Conservation (phyloP, 2,329 filamentous ascomycete species). For the Scleromitrula shiraiana region DNA sequence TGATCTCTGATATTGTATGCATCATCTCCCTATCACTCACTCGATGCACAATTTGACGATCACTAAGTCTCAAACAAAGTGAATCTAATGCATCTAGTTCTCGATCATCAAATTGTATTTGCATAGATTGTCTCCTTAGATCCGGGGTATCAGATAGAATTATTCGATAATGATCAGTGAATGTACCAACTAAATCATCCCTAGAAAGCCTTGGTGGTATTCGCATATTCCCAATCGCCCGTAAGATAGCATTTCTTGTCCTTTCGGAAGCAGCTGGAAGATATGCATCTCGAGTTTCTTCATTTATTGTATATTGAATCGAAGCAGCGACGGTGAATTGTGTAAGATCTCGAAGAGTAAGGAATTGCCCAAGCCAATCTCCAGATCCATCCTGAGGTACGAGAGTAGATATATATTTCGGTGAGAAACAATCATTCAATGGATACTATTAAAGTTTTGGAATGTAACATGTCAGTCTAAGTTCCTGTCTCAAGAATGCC, state of each 20-base stretch:
- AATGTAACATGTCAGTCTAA: background rate
- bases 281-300: slow-evolving; percentile 30
- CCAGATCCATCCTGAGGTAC: slow-evolving; percentile 26
- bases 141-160: slow-evolving; percentile 34
- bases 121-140: slow-evolving; percentile 22
- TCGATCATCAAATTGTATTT: slow-evolving; percentile 27
- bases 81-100: slow-evolving; percentile 33
- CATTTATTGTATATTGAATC: slow-evolving; percentile 32
- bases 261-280: slow-evolving; percentile 30
- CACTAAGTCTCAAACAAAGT: slow-evolving; percentile 29
- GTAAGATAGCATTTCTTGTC: slow-evolving; percentile 33
- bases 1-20: slow-evolving; percentile 31
- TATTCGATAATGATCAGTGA: slow-evolving; percentile 32
- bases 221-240: slow-evolving; percentile 31
- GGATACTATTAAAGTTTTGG: slow-evolving; percentile 29
- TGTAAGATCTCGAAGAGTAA: slow-evolving; percentile 34
- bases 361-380: slow-evolving; percentile 34
- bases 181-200: slow-evolving; percentile 30
- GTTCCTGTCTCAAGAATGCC: too few species aligned
- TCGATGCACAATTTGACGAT: slow-evolving; percentile 32
- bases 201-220: slow-evolving; percentile 31
- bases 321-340: slow-evolving; percentile 34
- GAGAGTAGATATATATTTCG: slow-evolving; percentile 31
- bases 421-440: slow-evolving; percentile 30
- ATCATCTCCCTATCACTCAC: slow-evolving; percentile 34